A percentile compares a stretch with the other conserved stretches of the same genome.
These are phyloP conservation scores for Hemileccinum impolitum DNA, from an alignment of 768 basidiomycete species.

Conservation along the genomic window DNA sequence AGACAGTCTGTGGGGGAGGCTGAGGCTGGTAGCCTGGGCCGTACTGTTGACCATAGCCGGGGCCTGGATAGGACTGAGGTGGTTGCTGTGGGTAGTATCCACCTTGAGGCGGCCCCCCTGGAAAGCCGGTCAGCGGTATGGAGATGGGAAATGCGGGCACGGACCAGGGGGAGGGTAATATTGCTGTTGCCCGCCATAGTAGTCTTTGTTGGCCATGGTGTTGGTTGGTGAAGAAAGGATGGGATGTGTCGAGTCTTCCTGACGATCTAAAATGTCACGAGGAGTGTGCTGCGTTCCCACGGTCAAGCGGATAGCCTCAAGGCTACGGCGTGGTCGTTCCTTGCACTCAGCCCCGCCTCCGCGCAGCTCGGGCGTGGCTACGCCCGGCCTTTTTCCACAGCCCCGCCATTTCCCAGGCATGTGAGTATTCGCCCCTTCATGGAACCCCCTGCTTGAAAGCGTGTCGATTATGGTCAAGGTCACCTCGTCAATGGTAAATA, in stretches of 20 bases:
- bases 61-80: constrained; percentile 62
- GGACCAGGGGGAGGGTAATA: constrained; percentile 56
- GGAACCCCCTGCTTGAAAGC: constrained; percentile 1
- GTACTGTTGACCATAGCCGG: constrained; percentile 36
- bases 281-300: constrained; percentile 18
- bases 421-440: no score
- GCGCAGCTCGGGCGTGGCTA: background rate
- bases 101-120: constrained; percentile 49
- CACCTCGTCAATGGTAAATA: constrained; percentile 22
- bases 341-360: background rate
- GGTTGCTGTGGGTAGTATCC: constrained; percentile 77
- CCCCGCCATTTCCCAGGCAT: constrained; percentile 16
- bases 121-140: constrained; percentile 37
- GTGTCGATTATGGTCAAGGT: constrained; percentile 20
- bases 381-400: background rate
- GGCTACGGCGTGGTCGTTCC: constrained; percentile 16
- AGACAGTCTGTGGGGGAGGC: constrained; percentile 77
- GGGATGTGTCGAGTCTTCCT: background rate
- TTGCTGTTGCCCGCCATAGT: constrained; percentile 54
- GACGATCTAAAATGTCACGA: constrained; percentile 24
- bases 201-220: constrained; percentile 72
- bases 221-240: constrained; percentile 13
- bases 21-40: constrained; percentile 47
- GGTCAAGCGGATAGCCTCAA: constrained; percentile 16
- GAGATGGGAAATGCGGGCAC: constrained; percentile 7